Conservation (phyloP, 2,329 filamentous ascomycete genomes). For the Hymenoscyphus albidus region DNA sequence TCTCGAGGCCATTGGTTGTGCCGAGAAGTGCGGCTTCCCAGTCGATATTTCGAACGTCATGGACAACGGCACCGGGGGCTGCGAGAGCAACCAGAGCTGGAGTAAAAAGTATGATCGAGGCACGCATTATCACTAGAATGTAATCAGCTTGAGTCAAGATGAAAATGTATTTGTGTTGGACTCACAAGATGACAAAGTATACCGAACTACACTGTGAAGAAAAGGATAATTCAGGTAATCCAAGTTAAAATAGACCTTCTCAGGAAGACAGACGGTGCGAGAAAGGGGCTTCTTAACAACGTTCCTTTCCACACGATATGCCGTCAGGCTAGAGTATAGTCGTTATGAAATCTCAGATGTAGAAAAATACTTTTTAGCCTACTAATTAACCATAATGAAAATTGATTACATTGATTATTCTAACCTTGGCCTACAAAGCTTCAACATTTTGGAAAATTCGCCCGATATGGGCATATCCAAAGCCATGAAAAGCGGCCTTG, state of each 20-base stretch:
- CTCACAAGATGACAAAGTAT: not conserved
- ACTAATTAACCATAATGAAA: not conserved
- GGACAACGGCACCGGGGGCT: slow-evolving; percentile 3
- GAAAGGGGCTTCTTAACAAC: not conserved
- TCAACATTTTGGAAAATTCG: not conserved
- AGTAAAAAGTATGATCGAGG: slow-evolving; percentile 15
- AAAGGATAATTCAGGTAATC: not conserved
- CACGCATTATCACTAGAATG: slow-evolving; percentile 13
- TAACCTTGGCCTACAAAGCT: not conserved
- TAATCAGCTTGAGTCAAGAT: not conserved
- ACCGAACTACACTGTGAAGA: not conserved
- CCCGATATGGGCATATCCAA: not conserved
- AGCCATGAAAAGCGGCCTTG: not conserved
- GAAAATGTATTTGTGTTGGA: not conserved
- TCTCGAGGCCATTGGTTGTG: slow-evolving; percentile 4
- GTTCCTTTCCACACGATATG: not conserved
- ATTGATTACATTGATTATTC: not conserved
- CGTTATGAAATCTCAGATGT: not conserved
- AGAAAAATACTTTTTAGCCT: not conserved
- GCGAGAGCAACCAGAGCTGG: slow-evolving; percentile 15
- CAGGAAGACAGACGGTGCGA: slow-evolving; percentile 7
- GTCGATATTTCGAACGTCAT: slow-evolving; percentile 15
- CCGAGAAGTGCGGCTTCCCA: slow-evolving; percentile 21
- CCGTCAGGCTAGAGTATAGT: not conserved
- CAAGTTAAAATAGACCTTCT: not conserved